phyloP scores from a whole-genome alignment of 1,284 basidiomycete species.

The Sporisorium reilianum region DNA sequence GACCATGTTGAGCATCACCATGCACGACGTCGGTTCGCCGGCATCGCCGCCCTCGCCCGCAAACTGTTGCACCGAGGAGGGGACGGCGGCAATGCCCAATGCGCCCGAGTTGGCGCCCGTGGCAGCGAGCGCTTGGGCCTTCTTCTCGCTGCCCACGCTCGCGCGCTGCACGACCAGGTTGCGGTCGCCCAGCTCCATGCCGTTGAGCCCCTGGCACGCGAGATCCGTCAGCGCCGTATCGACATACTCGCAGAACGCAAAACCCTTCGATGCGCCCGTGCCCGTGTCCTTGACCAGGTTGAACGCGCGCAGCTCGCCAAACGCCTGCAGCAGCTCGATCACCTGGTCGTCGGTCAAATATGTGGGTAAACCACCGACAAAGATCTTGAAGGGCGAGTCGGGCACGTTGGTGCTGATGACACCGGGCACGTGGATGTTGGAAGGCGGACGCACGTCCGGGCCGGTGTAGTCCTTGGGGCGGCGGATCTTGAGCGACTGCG shows the following conservation, averaged over 20 bases:
- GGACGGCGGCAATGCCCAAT: constrained; percentile 54
- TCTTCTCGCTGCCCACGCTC: constrained; percentile 77
- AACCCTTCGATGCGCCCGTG: constrained; percentile 82
- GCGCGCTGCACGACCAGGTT: constrained; percentile 95
- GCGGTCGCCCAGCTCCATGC: constrained; percentile 98
- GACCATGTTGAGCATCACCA: constrained; percentile 99
- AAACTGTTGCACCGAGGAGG: constrained; percentile 64
- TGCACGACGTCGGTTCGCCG: constrained; percentile 76
- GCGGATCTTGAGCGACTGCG: constrained; percentile 90
- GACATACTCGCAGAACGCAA: constrained; percentile 98
- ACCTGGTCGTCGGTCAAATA: constrained; percentile 98
- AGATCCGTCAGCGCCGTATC: constrained; percentile 90
- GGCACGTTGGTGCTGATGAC: constrained; percentile 96
- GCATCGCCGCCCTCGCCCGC: constrained; percentile 63
- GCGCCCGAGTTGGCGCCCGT: constrained; percentile 69
- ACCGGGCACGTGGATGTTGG: constrained; percentile 83
- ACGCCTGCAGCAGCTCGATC: constrained; percentile 94
- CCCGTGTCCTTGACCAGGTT: constrained; percentile 88
- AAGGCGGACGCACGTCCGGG: constrained; percentile 74
- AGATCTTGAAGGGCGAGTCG: constrained; percentile 97
- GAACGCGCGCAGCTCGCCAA: constrained; percentile 96
- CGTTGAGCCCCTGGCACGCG: constrained; percentile 94
- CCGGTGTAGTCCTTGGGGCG: constrained; percentile 93
- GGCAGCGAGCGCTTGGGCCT: constrained; percentile 54
- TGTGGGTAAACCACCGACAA: constrained; percentile 92